Percentiles rank a stretch among this genome's conserved stretches.
Conservation (phyloP, 495 filamentous ascomycete species). For the Parachaetomium inaequale region DNA sequence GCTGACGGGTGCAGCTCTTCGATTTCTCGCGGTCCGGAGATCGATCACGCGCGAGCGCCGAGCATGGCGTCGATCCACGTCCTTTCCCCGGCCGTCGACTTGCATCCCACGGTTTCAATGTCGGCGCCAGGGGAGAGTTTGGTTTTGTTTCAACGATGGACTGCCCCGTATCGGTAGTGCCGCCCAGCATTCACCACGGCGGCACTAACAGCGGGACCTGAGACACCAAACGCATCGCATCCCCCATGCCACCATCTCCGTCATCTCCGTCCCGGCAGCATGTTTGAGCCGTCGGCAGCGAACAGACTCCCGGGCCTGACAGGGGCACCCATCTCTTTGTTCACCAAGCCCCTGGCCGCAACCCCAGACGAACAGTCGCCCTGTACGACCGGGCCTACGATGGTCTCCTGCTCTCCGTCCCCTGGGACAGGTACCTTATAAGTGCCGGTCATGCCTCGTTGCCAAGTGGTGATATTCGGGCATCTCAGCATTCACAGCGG, state of each 20-base stretch:
- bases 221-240: conserved; percentile 13
- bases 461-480: neutral
- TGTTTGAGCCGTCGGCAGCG: conserved; percentile 2
- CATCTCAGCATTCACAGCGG: neutral
- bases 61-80: neutral
- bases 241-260: neutral
- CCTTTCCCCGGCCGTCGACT: neutral
- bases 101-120: neutral
- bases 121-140: neutral
- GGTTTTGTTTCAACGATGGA: neutral
- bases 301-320: neutral
- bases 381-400: neutral
- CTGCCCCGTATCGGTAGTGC: neutral
- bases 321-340: neutral
- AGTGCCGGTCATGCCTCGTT: neutral
- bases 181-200: neutral
- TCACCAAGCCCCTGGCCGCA: neutral
- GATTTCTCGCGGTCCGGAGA: neutral
- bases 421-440: neutral
- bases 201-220: conserved; percentile 11
- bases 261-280: neutral
- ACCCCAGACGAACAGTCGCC: neutral
- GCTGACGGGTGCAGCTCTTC: neutral
- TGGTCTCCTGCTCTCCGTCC: neutral
- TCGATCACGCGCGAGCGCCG: neutral